Base-by-base conservation (phyloP, 495 filamentous ascomycete genomes). In the Melanomma pulvis-pyrius region DNA sequence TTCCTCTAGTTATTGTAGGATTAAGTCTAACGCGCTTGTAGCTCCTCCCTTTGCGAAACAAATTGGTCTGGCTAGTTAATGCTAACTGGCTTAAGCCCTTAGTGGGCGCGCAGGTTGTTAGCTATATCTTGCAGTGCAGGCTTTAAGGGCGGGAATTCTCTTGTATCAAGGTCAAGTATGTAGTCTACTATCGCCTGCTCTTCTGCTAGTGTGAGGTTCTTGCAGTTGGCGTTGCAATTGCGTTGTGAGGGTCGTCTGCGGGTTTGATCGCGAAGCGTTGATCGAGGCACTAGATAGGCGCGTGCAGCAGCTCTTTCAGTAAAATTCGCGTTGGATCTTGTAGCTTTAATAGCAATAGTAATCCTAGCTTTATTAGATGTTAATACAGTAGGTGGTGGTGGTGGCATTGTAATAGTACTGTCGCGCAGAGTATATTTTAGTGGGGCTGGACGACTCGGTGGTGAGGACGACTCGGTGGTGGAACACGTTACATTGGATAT, bases 161-260 rank as follows among this genome's bases (percentile, higher is more conserved):
- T 61, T 17, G 30, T 17, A 74, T 76, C 70, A 54, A 77, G 48
- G 50, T 81, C 67, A 51, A 79, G 60, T 56, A 82, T 77, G 75
- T 71, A 69, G 59, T 71, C 17, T 48, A 74, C 29, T 71, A 79
- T 76, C n/a, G 69, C 55, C 41, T 74, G 26, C 60, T 78, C 73
- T 72, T 78, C 63, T 39, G 63, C 39, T 41, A 60, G 21, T 17
- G 57, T 77, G 39, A 82, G 71, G 61, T 75, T 75, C 56, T 59
- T 55, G 21, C 0, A 63, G 48, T 71, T 76, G 7, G 59, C 46
- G 19, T 28, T 15, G 34, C 32, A 61, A 64, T 73, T 41, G 58
- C 41, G 52, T 68, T 54, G 56, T 17, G 47, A 50, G 25, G 29
- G 7, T 39, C 26, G 53, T 63, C 59, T 49, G 47, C 19, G 1